These are phyloP conservation scores for Spiromastix sp. DNA, from an alignment of 2,329 filamentous ascomycete species.

Conservation along the genomic window DNA sequence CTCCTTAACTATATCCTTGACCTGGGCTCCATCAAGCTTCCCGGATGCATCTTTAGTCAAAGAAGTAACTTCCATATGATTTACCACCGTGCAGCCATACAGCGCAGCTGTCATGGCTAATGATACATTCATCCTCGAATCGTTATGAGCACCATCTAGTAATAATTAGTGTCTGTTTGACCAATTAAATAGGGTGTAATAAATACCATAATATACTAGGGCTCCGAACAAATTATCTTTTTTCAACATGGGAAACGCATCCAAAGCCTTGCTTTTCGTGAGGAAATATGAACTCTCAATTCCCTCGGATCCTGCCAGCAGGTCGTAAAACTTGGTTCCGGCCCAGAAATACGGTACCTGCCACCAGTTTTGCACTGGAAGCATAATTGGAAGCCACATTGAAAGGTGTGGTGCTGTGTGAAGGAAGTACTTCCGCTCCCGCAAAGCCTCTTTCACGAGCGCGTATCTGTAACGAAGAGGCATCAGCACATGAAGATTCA, in stretches of 20 bases:
- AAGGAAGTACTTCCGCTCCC: conserved; percentile 61
- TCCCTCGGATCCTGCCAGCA: conserved; percentile 63
- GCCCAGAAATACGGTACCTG: conserved; percentile 54
- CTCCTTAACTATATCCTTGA: conserved; percentile 53
- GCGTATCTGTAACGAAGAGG: conserved; percentile 31
- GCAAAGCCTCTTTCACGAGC: conserved; percentile 60
- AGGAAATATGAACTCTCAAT: conserved; percentile 70
- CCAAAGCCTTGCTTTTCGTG: conserved; percentile 64
- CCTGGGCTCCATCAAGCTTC: conserved; percentile 53
- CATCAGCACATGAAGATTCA: no score
- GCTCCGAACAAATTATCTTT: conserved; percentile 60
- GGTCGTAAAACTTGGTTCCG: conserved; percentile 60
- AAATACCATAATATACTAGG: conserved; percentile 58
- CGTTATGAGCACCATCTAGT: conserved; percentile 60
- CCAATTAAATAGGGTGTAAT: neutral
- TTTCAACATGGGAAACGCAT: conserved; percentile 69
- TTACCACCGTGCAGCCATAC: conserved; percentile 62
- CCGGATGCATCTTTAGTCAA: conserved; percentile 58
- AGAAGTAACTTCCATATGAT: conserved; percentile 60
- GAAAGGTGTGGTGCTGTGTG: conserved; percentile 63
- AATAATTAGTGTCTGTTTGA: neutral
- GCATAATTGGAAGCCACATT: conserved; percentile 59
- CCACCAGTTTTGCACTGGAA: conserved; percentile 62
- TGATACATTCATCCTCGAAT: conserved; percentile 71
- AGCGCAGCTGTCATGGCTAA: conserved; percentile 65